Conservation (phyloP, 23 red algal genomes). For the Cyanidioschyzon merolae region DNA sequence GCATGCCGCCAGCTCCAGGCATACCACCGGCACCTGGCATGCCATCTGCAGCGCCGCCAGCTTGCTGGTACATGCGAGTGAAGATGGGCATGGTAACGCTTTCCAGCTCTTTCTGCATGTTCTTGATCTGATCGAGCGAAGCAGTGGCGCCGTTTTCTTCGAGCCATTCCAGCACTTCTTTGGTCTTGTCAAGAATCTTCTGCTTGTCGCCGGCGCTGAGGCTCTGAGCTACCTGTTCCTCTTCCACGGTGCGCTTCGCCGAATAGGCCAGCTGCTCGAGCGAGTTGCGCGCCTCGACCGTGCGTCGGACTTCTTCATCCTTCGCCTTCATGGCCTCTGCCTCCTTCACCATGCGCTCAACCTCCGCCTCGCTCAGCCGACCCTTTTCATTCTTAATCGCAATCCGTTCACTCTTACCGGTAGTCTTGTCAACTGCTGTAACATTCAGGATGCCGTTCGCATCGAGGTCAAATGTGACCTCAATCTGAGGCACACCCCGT, state of each 20-base stretch:
- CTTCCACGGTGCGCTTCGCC: conserved; percentile 54
- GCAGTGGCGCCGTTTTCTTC: conserved; percentile 59
- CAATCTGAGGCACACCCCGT: conserved; percentile 92
- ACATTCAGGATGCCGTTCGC: conserved; percentile 99
- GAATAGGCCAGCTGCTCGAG: conserved; percentile 93
- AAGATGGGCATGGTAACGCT: conserved; percentile 80
- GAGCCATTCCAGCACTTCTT: conserved; percentile 84
- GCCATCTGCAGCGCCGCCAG: conserved; percentile 37
- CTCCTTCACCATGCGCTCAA: conserved; percentile 97
- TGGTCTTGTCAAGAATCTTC: conserved; percentile 58
- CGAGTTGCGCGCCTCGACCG: conserved; percentile 71
- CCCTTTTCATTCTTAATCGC: conserved; percentile 99
- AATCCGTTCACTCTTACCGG: conserved; percentile 92
- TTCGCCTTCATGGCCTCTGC: conserved; percentile 95
- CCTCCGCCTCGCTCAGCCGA: conserved; percentile 77
- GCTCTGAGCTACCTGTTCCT: conserved; percentile 78
- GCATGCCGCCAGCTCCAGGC: conserved; percentile 30
- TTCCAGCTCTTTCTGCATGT: conserved; percentile 85
- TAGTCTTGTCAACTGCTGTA: conserved; percentile 87
- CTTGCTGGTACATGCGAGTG: conserved; percentile 85
- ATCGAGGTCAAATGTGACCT: conserved; percentile 98
- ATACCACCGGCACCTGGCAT: conserved; percentile 43
- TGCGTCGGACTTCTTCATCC: conserved; percentile 62
- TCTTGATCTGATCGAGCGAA: conserved; percentile 76
- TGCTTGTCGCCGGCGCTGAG: conserved; percentile 71